A percentile compares a stretch with the other conserved stretches of the same genome.
Conservation (phyloP, 345 rosid species). For the Eucalyptus pauciflora region DNA sequence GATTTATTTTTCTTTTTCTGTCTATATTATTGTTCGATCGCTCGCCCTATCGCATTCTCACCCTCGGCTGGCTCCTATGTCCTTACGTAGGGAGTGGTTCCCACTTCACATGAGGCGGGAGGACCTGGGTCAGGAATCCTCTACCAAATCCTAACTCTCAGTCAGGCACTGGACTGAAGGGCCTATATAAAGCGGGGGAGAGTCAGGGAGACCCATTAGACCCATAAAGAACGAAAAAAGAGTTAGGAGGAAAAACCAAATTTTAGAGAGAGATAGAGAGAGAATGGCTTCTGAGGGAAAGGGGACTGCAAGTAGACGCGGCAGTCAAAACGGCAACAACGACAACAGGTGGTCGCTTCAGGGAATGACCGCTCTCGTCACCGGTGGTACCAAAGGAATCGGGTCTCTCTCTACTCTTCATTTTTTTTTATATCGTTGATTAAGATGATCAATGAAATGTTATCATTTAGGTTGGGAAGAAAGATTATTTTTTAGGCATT, state of each 20-base stretch:
- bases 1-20: too few relatives aligned
- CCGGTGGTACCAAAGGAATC: conserved; percentile 29
- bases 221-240: neutral
- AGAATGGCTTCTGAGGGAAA: neutral
- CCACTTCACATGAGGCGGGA: neutral
- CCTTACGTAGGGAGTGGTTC: neutral
- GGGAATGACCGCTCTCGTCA: conserved; percentile 32
- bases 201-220: neutral
- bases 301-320: neutral
- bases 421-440: neutral
- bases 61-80: neutral
- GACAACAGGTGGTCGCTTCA: neutral
- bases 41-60: too few relatives aligned
- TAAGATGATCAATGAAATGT: neutral
- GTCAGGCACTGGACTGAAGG: neutral
- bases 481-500: neutral
- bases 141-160: neutral
- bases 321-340: neutral
- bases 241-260: neutral
- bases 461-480: neutral
- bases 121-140: neutral
- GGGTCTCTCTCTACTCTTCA: neutral
- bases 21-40: too few relatives aligned
- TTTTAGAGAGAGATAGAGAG: neutral
- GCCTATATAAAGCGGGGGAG: neutral